These are phyloP conservation scores for Lasiodiplodia gonubiensis DNA, from an alignment of 2,329 filamentous ascomycete genomes.

Conservation along the genomic window DNA sequence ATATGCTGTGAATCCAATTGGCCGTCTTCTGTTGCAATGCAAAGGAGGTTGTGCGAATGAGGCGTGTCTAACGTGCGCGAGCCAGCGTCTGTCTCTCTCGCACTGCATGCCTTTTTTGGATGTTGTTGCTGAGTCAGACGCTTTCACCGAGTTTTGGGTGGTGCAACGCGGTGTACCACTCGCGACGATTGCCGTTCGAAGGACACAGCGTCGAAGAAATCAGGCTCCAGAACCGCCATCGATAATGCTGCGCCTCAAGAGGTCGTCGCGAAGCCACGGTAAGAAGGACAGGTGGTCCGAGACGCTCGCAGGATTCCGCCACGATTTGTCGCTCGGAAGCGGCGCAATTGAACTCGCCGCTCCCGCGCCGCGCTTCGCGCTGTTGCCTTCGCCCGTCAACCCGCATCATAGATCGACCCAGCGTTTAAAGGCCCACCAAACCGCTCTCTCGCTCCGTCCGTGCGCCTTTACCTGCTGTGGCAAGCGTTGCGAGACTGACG, in stretches of 20 bases:
- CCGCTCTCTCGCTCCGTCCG: background rate
- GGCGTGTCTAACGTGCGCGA: too few relatives aligned
- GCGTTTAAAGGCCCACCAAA: slow-evolving; percentile 3
- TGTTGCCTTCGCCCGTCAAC: background rate
- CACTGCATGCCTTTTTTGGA: background rate
- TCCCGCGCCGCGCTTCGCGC: slow-evolving; percentile 2
- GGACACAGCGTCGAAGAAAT: background rate
- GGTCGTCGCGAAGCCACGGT: background rate
- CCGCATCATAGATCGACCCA: too few relatives aligned
- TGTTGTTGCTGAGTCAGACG: background rate
- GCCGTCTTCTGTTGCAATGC: too few relatives aligned
- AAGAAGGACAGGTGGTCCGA: slow-evolving; percentile 13
- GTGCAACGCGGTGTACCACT: background rate
- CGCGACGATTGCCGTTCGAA: background rate
- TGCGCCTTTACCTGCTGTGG: background rate
- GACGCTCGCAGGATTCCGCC: background rate
- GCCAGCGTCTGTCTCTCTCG: background rate
- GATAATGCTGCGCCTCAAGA: background rate
- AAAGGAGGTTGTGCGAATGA: too few relatives aligned
- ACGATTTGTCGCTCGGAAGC: background rate
- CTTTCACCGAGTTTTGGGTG: background rate
- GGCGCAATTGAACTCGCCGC: slow-evolving; percentile 8
- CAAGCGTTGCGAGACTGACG: slow-evolving; percentile 16
- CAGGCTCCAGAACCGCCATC: background rate
- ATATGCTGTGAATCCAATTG: too few relatives aligned